Percentiles rank a stretch among this genome's conserved stretches.
Conservation (phyloP, 768 basidiomycete species). For the Boletellus ananiceps region DNA sequence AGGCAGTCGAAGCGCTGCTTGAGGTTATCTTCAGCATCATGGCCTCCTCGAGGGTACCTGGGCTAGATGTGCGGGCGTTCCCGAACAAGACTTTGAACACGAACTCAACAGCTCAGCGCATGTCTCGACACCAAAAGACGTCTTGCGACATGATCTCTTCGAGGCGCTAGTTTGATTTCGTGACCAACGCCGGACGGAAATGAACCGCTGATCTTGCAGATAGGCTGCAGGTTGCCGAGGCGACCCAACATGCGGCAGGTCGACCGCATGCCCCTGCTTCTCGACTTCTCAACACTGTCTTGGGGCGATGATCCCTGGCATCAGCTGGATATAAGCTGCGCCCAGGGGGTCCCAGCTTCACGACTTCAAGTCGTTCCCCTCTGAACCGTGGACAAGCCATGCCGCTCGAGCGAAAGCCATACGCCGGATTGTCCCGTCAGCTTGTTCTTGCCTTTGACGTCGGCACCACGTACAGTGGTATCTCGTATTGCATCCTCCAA, state of each 20-base stretch:
- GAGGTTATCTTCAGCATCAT: slow-evolving; percentile 1
- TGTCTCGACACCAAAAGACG: too few species aligned
- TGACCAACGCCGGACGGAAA: neutral
- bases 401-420: slow-evolving; percentile 28
- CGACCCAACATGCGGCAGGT: slow-evolving; percentile 1
- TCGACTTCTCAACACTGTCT: neutral
- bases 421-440: slow-evolving; percentile 30
- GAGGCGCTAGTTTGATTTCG: too few species aligned
- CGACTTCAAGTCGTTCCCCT: neutral
- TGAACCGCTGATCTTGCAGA: neutral
- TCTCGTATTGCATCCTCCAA: slow-evolving; percentile 37
- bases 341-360: neutral
- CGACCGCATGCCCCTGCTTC: neutral
- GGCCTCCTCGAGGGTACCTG: neutral
- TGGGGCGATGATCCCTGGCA: neutral
- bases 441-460: slow-evolving; percentile 37
- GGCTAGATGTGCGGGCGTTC: neutral
- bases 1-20: neutral
- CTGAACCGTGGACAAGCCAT: slow-evolving; percentile 18
- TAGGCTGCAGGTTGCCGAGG: neutral
- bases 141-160: too few species aligned
- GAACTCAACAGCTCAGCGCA: too few species aligned
- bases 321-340: slow-evolving; percentile 3
- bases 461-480: slow-evolving; percentile 35
- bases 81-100: neutral